Conservation (phyloP, 495 filamentous ascomycete species). For the Talaromyces wortmannii region DNA sequence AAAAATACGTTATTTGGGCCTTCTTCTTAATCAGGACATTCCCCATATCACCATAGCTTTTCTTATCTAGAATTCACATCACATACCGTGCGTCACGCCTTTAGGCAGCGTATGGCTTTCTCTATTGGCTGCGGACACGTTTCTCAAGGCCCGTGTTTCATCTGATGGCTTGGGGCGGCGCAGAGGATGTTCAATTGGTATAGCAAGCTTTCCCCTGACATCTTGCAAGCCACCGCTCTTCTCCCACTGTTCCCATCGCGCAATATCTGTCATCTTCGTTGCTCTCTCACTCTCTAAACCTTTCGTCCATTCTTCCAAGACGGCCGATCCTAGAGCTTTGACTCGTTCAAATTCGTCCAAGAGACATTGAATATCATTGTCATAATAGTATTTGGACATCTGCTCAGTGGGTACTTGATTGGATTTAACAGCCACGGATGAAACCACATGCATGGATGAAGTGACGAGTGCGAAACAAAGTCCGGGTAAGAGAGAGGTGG, state of each 20-base stretch:
- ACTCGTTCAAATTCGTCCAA: slow-evolving; percentile 49
- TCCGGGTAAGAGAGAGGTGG: slow-evolving; percentile 50
- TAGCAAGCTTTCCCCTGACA: background rate
- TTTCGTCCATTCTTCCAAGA: slow-evolving; percentile 68
- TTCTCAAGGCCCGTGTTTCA: background rate
- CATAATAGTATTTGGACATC: slow-evolving; percentile 55
- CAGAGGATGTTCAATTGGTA: background rate
- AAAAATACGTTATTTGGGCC: no score
- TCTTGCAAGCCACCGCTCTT: slow-evolving; percentile 28
- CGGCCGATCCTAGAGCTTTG: slow-evolving; percentile 49
- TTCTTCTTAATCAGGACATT: no score
- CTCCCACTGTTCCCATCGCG: slow-evolving; percentile 69
- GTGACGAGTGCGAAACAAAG: slow-evolving; percentile 61
- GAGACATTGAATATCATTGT: slow-evolving; percentile 48
- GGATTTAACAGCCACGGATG: slow-evolving; percentile 42
- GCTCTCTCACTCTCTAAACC: slow-evolving; percentile 57
- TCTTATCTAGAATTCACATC: no score
- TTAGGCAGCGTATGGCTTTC: no score
- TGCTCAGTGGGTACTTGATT: slow-evolving; percentile 34
- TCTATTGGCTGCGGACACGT: no score
- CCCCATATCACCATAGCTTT: no score
- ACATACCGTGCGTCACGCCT: no score
- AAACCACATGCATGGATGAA: slow-evolving; percentile 45
- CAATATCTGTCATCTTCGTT: slow-evolving; percentile 43
- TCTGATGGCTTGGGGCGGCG: background rate